These are phyloP conservation scores for Rubia tinctorum DNA, from an alignment of 305 asterid species.

Conservation along the genomic window DNA sequence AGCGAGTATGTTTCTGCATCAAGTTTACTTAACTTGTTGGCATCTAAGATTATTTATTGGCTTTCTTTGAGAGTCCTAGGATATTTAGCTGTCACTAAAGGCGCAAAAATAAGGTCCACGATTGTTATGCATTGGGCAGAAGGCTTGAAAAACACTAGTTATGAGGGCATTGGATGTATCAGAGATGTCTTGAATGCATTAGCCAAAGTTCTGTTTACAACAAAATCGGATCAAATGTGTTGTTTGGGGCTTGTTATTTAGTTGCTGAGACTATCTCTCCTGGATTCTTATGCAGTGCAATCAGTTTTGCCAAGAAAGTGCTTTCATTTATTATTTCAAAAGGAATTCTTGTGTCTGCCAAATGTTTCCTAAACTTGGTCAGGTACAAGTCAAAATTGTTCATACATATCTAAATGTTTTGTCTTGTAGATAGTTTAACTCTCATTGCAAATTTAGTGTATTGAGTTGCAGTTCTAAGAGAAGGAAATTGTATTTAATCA, in stretches of 20 bases:
- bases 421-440: too few relatives aligned
- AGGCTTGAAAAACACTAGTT: neutral
- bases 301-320: neutral
- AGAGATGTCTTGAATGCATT: too few relatives aligned
- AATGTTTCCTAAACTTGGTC: neutral
- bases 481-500: neutral
- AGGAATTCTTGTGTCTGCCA: neutral
- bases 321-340: neutral
- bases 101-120: neutral
- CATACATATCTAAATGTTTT: neutral
- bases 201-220: too few relatives aligned
- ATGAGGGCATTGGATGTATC: neutral
- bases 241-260: too few relatives aligned
- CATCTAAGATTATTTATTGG: too few relatives aligned
- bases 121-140: neutral
- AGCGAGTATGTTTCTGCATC: too few relatives aligned
- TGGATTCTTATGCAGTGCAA: too few relatives aligned
- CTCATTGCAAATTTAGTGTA: neutral
- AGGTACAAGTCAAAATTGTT: neutral
- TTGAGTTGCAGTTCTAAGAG: neutral
- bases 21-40: too few relatives aligned
- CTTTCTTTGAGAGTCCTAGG: neutral
- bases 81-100: neutral
- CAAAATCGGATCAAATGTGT: too few relatives aligned
- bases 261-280: too few relatives aligned